Evolutionary conservation across 2,329 filamentous ascomycete species (phyloP).

Genomic region (Pseudogymnoascus destructans): DNA sequence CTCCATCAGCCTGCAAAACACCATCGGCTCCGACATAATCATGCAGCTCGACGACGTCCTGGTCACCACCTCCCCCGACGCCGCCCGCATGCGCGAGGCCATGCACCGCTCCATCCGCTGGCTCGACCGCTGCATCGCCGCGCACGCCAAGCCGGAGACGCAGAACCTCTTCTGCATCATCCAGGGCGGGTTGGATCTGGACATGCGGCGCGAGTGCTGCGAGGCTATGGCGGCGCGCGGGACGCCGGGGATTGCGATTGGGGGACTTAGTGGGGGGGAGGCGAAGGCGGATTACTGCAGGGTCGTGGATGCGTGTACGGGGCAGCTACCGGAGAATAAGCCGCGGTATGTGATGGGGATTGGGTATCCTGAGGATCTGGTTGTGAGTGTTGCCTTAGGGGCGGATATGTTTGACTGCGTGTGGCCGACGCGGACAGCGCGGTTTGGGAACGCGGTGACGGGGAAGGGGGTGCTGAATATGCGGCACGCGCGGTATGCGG

Average conservation of each 20-base stretch:
- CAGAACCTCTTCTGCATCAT: conserved; percentile 99
- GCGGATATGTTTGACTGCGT: conserved; percentile 99
- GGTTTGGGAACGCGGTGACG: conserved; percentile 91
- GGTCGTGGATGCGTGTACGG: conserved; percentile 78
- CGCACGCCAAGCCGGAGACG: conserved; percentile 66
- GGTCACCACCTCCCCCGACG: conserved; percentile 86
- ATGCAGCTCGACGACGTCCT: conserved; percentile 99
- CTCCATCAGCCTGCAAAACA: conserved; percentile 91
- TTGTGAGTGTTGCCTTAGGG: conserved; percentile 85
- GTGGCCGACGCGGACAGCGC: conserved; percentile 90
- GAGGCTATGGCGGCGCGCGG: conserved; percentile 75
- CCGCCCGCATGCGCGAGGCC: conserved; percentile 76
- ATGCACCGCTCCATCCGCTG: conserved; percentile 92
- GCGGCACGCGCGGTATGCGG: conserved; percentile 58
- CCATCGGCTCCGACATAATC: conserved; percentile 95
- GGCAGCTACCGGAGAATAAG: conserved; percentile 73
- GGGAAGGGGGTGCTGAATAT: conserved; percentile 71
- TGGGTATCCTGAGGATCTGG: conserved; percentile 88
- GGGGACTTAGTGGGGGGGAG: conserved; percentile 86
- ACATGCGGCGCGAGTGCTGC: conserved; percentile 74
- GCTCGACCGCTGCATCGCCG: conserved; percentile 87
- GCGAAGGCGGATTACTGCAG: conserved; percentile 86
- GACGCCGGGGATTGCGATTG: conserved; percentile 93
- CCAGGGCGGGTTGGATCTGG: conserved; percentile 82
- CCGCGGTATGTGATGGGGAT: conserved; percentile 99